Evolutionary conservation across 176 grass and related monocot genomes (phyloP).

Genomic region (Zoysia pacifica): DNA sequence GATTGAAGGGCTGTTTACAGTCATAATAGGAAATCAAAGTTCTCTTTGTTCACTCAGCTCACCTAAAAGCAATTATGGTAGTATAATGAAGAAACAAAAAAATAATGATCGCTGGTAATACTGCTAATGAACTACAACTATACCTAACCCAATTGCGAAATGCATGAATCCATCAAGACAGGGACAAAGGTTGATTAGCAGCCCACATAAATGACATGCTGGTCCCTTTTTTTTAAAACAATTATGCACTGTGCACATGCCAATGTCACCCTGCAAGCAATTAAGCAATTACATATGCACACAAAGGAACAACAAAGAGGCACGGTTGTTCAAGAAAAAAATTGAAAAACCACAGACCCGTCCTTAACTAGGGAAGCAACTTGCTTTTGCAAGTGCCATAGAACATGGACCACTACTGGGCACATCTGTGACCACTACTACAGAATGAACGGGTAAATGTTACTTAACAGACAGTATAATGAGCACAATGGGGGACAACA

Average conservation of each 20-base stretch:
- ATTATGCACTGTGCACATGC: slow-evolving; percentile 32
- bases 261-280: slow-evolving; percentile 25
- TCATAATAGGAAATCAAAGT: too few species aligned
- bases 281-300: slow-evolving; percentile 34
- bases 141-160: background rate
- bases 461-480: background rate
- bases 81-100: too few species aligned
- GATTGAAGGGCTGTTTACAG: too few species aligned
- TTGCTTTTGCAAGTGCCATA: slow-evolving; percentile 17
- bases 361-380: slow-evolving; percentile 29
- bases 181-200: slow-evolving; percentile 9
- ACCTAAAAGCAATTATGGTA: too few species aligned
- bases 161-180: background rate
- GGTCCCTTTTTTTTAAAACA: background rate
- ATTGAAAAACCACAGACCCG: slow-evolving; percentile 3
- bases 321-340: background rate
- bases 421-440: background rate
- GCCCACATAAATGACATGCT: slow-evolving; percentile 26
- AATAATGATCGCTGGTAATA: too few species aligned
- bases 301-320: slow-evolving; percentile 23
- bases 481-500: slow-evolving; percentile 11
- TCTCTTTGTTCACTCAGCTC: too few species aligned
- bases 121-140: too few species aligned
- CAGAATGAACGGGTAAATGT: background rate
- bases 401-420: background rate